A percentile compares a stretch with the other conserved stretches of the same genome.
Conservation (phyloP, 495 filamentous ascomycete genomes). For the Pseudevernia furfuracea region DNA sequence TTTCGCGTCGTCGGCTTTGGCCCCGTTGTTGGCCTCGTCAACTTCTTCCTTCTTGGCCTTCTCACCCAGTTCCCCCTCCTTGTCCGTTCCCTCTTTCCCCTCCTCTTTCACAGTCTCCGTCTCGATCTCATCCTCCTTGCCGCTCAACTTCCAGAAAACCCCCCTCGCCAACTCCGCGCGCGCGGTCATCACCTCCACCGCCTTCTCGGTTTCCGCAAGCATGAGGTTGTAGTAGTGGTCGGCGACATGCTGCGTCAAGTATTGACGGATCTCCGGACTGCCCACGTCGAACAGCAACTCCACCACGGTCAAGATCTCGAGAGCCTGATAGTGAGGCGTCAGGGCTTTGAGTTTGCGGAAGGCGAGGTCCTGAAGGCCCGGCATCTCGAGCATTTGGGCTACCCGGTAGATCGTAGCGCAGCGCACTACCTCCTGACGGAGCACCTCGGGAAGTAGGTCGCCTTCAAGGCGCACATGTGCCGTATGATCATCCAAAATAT, state of each 20-base stretch:
- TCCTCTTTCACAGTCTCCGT: not conserved
- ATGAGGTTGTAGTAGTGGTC: slow-evolving; percentile 9
- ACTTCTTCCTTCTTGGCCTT: not conserved
- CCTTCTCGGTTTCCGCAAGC: slow-evolving; percentile 5
- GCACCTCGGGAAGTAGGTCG: not conserved
- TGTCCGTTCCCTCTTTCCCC: not conserved
- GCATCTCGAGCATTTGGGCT: slow-evolving; percentile 17
- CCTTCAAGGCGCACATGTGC: slow-evolving; percentile 14
- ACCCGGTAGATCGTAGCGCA: slow-evolving; percentile 15
- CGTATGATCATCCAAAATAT: slow-evolving; percentile 18
- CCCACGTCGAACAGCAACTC: slow-evolving; percentile 2
- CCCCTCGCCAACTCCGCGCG: slow-evolving; percentile 6
- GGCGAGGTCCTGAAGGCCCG: slow-evolving; percentile 18
- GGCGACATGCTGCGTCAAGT: slow-evolving; percentile 13
- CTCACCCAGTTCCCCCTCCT: not conserved
- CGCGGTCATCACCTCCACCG: not conserved
- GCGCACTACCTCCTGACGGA: slow-evolving; percentile 4
- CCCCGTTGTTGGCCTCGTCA: not conserved
- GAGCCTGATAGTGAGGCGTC: not conserved
- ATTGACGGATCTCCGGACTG: slow-evolving; percentile 7
- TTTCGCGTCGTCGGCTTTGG: no score
- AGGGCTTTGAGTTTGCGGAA: slow-evolving; percentile 22
- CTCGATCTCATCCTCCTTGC: not conserved
- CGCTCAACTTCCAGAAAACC: not conserved
- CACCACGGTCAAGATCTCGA: slow-evolving; percentile 6